A percentile compares a stretch with the other conserved stretches of the same genome.
These are phyloP conservation scores for Spinacia oleracea DNA, from an alignment of 179 eudicot genomes.

Conservation along the genomic window DNA sequence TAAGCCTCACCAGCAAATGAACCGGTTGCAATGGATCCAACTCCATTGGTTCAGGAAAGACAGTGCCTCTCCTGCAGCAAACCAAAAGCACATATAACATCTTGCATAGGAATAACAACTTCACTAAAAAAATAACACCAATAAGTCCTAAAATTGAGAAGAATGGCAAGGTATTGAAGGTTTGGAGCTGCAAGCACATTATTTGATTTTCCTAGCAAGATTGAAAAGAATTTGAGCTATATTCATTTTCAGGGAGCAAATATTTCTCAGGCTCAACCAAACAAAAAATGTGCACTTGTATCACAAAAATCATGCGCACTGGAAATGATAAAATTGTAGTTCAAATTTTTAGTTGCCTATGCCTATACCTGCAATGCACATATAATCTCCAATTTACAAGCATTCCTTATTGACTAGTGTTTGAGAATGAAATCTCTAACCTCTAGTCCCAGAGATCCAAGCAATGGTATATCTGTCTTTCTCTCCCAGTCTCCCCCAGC, in stretches of 20 bases:
- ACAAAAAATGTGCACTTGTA: no score
- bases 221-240: no score
- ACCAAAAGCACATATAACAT: slow-evolving; percentile 6
- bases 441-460: background rate
- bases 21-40: slow-evolving; percentile 35
- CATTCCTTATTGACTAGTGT: no score
- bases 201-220: no score
- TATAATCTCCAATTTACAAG: no score
- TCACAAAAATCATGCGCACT: background rate
- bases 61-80: slow-evolving; percentile 57
- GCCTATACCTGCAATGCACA: no score
- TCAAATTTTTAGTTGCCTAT: no score
- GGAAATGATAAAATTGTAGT: background rate
- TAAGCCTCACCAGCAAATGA: slow-evolving; percentile 52
- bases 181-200: background rate
- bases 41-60: slow-evolving; percentile 45
- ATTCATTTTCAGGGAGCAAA: no score
- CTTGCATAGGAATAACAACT: background rate
- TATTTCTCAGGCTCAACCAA: no score
- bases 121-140: background rate
- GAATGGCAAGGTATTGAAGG: background rate
- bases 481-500: background rate
- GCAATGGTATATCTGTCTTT: background rate
- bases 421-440: no score
- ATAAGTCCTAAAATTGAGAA: no score